phyloP scores from a whole-genome alignment of 768 basidiomycete genomes.

The Amanita pallidorosea region DNA sequence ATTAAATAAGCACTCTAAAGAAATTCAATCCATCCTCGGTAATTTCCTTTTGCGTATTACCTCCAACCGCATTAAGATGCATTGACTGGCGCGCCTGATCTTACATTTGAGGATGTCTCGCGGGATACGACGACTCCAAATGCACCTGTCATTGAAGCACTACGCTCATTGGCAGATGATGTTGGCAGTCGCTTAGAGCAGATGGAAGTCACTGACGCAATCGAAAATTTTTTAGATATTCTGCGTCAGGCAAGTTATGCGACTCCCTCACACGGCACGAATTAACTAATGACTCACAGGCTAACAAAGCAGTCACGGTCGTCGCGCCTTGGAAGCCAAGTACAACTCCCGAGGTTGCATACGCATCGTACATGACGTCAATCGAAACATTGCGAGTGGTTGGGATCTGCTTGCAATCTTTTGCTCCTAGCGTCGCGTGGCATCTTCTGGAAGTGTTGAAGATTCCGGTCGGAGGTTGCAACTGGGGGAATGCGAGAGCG shows the following conservation, averaged over 20 bases:
- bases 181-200: constrained; percentile 25
- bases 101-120: constrained; percentile 10
- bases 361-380: constrained; percentile 38
- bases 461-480: neutral
- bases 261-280: neutral
- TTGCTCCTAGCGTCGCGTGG: constrained; percentile 53
- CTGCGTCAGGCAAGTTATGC: constrained; percentile 34
- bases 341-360: constrained; percentile 18
- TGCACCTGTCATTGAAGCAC: constrained; percentile 13
- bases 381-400: constrained; percentile 60
- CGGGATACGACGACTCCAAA: constrained; percentile 14
- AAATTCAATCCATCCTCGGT: constrained; percentile 55
- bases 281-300: constrained; percentile 29
- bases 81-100: constrained; percentile 4
- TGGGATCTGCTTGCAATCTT: constrained; percentile 65
- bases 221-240: constrained; percentile 37
- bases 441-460: constrained; percentile 50
- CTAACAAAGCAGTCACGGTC: constrained; percentile 53
- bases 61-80: constrained; percentile 34
- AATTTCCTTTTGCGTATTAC: constrained; percentile 68
- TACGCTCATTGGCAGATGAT: constrained; percentile 18
- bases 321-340: constrained; percentile 56
- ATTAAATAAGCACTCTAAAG: constrained; percentile 48
- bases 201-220: constrained; percentile 40
- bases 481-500: constrained; percentile 1